Evolutionary conservation across 768 basidiomycete genomes (phyloP), one percentile per base, ranked within the genome.

Genomic region (Daedaleopsis sinensis): DNA sequence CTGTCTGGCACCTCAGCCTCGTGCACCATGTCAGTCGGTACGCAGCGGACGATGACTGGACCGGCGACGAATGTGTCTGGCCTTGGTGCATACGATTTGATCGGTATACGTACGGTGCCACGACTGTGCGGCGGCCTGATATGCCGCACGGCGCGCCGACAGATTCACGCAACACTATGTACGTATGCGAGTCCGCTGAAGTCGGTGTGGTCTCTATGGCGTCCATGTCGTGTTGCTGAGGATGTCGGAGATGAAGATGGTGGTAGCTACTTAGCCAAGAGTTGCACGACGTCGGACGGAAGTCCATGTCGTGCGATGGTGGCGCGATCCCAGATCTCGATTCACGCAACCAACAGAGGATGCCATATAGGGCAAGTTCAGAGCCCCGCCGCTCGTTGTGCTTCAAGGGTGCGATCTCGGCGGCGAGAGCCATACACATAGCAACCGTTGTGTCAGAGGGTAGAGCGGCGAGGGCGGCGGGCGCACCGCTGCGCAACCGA

Each of bases 331-430:
- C 47, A 49, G 47, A 61, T 52, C 60, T 23, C 11, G 36, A 37
- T 52, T 48, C 44, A 15, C 36, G 6, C 50, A 61, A 62, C 61
- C 57, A 48, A 50, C 39, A 5, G 3, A 4, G 16, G 35, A 21
- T 57, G 61, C 61, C 61, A 37, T 32, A 32, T 62, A 27, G 21
- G 44, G 55, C 44, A 52, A 36, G 15, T 50, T 24, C 36, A 54
- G 32, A 27, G 16, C 46, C 52, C 35, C 58, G 38, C 52, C 36
- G n/a, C n/a, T n/a, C n/a, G n/a, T n/a, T 53, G 24, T 27, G 24
- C 35, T 18, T 11, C 43, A 38, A 37, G 27, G 27, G 7, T 32
- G 27, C 27, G 7, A 32, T 32, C 27, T 3, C 39, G 39, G 11
- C 39, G 39, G 18, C 27, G 3, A 7, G 27, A 32, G 4, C 7